These are phyloP conservation scores for Nicotiana tabacum DNA, from an alignment of 257 asterid genomes.

Conservation along the genomic window DNA sequence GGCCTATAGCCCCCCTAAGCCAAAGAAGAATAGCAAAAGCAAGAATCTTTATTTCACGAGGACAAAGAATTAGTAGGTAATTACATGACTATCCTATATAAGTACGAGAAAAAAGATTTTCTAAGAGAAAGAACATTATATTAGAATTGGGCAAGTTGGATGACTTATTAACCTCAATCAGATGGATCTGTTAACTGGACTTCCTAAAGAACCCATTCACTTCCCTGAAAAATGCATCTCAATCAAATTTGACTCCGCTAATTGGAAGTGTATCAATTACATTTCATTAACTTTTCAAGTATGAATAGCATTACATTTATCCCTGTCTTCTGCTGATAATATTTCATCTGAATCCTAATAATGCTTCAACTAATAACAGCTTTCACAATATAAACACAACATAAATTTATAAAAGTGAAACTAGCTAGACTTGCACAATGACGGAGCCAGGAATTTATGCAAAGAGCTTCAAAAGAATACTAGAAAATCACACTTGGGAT, in stretches of 20 bases:
- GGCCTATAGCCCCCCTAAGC: neutral
- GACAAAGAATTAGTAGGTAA: neutral
- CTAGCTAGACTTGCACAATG: neutral
- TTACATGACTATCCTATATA: neutral
- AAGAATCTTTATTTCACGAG: neutral
- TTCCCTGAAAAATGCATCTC: neutral
- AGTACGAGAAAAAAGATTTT: neutral
- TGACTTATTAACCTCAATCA: neutral
- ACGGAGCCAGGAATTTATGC: too few relatives aligned
- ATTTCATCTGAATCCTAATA: neutral
- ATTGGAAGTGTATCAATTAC: neutral
- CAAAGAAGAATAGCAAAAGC: neutral
- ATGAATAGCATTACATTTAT: neutral
- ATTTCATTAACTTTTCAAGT: neutral
- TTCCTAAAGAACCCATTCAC: neutral
- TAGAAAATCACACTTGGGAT: too few relatives aligned
- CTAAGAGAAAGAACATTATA: neutral
- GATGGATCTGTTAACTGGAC: neutral
- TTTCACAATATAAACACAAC: neutral
- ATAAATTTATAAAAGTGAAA: neutral
- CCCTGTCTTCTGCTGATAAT: neutral
- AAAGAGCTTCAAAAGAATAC: too few relatives aligned
- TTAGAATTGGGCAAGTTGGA: neutral
- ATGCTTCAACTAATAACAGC: neutral
- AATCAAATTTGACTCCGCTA: neutral